Evolutionary conservation across 1,284 basidiomycete genomes (phyloP), one percentile per base, ranked within the genome.

Genomic region (Microbotryum intermedium): DNA sequence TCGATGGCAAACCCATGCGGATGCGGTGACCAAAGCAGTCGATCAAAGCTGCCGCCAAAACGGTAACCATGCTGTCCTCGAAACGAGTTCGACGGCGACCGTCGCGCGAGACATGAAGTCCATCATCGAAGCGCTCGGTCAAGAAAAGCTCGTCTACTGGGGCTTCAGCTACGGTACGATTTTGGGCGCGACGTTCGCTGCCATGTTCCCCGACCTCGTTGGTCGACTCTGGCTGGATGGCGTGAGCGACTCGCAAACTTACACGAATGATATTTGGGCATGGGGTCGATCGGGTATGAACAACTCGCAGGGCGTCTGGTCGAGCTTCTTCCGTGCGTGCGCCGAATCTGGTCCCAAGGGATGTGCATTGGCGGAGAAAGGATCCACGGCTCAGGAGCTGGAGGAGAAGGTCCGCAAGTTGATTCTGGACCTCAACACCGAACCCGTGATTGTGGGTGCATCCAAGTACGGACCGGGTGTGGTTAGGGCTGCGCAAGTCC

Each of bases 181-280:
- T 34, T 61, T 73, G 5, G 72, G 72, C 8, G 66, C 71, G 3
- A 71, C 68, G 0, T 72, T 73, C 51, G 61, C 66, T 3, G 71
- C 71, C 6, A 72, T 73, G 71, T 69, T 66, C 52, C 72, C 72
- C 0, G 69, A 71, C 11, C 57, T 58, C 2, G 71, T 73, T 8
- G 65, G 61, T 21, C 62, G 64, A 20, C 49, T 10, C 26, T 50
- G 71, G 9, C 62, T 71, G 2, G 72, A 73, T 55, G 71, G 71
- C 3, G 69, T 71, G 0, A 56, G 56, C 2, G 58, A 69, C 44
- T 30, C 62, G 3, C 49, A 55, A 11, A 25, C 42, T 0, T 70
- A 70, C 59, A 61, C 58, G 21, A 57, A 49, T 13, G 49, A 66
- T 58, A 23, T 67, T 4, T 60, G 54, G 47, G 54, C 62, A 18